Evolutionary conservation across 1,284 basidiomycete genomes (phyloP).

Genomic region (Fomitopsis schrenkii): DNA sequence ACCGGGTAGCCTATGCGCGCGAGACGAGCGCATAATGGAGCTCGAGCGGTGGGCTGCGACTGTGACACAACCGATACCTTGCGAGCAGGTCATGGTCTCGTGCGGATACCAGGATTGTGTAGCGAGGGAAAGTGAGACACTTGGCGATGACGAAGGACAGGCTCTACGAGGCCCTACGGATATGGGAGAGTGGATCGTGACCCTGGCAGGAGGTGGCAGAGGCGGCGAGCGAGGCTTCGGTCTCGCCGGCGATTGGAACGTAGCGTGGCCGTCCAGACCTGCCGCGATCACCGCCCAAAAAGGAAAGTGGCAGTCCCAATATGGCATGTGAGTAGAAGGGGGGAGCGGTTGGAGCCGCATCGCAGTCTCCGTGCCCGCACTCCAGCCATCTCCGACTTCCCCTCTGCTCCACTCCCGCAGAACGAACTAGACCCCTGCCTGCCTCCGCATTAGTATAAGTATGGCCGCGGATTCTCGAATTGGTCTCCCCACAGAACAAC

Average conservation of each 20-base stretch:
- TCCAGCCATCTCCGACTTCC: background rate
- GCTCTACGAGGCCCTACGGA: no score
- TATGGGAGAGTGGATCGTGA: background rate
- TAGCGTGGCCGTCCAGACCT: background rate
- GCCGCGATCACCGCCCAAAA: background rate
- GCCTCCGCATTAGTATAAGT: background rate
- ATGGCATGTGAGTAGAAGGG: background rate
- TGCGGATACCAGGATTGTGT: background rate
- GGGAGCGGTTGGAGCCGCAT: background rate
- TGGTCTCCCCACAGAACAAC: background rate
- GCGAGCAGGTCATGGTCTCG: background rate
- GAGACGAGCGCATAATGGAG: no score
- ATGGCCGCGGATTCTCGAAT: background rate
- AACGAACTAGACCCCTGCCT: background rate
- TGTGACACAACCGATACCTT: background rate
- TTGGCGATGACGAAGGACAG: background rate
- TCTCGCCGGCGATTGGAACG: background rate
- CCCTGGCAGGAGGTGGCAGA: background rate
- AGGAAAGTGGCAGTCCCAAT: background rate
- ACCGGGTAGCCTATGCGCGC: background rate
- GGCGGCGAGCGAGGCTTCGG: background rate
- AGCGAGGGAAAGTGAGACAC: no score
- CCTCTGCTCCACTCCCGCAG: background rate
- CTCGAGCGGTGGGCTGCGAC: background rate
- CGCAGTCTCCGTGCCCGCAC: background rate